Evolutionary conservation across 495 filamentous ascomycete genomes (phyloP), one percentile per base, ranked within the genome.

Genomic region (Neurospora intermedia): DNA sequence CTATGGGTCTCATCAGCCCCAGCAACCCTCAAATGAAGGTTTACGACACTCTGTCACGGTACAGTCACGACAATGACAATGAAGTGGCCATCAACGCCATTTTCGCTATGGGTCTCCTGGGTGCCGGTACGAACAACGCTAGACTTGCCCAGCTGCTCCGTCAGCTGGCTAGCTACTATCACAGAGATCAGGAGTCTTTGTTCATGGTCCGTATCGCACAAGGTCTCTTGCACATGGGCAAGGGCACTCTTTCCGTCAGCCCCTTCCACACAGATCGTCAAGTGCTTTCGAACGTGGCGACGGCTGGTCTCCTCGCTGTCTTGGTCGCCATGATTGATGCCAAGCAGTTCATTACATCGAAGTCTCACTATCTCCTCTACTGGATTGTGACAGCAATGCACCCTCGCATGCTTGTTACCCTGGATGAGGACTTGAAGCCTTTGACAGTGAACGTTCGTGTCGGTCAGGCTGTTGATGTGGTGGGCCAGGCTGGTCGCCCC

Each of bases 21-120:
- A 96, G 93, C 84, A 99, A 98, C 84, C 96, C 96, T 9, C 96
- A 98, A 80, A 99, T 99, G 95, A 99, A 98, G 85, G 92, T 99
- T 43, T 99, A 99, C 83, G 96, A 99, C 80, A 98, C 96, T 0
- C 83, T 99, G 27, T 98, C 96, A n/a, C 87, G 96, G 74, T 99
- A 99, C 84, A 95, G 91, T 75, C 96, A 99, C 87, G 96, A 99
- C 84, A 99, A 96, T 76, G 96, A 99, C 85, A 97, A 96, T 79
- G 96, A 99, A 77, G 96, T 99, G 45, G 96, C 96, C 39, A 89
- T 99, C 80, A 99, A 97, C 78, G 94, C 96, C 80, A 98, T 99
- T 80, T 98, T 99, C 78, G 94, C 96, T 76, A 99, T 99, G 96
- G 96, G 96, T 81, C 89, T 99, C 70, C 88, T 97, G 41, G 96